Conservation (phyloP, 1,284 basidiomycete species). For the Erythrobasidium hasegawianum region DNA sequence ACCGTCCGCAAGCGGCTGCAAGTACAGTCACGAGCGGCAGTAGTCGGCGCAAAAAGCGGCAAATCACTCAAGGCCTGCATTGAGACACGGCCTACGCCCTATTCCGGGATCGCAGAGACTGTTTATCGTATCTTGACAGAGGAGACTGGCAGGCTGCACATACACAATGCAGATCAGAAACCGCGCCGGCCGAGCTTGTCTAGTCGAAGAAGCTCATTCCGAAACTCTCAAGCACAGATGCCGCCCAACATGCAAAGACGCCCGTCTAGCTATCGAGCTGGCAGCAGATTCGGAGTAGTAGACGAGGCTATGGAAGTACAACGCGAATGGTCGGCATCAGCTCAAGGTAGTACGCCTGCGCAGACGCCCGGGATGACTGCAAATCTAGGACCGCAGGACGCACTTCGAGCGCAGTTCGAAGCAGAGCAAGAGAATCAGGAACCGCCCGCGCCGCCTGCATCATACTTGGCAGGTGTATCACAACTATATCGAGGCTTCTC, state of each 20-base stretch:
- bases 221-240: constrained; percentile 29
- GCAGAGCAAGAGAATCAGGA: constrained; percentile 26
- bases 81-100: constrained; percentile 76
- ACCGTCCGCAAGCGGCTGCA: constrained; percentile 86
- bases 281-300: constrained; percentile 31
- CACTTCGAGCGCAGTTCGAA: constrained; percentile 50
- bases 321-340: not conserved
- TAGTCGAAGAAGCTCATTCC: constrained; percentile 32
- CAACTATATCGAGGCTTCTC: constrained; percentile 91
- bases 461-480: constrained; percentile 55
- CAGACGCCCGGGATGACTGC: constrained; percentile 30
- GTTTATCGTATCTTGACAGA: constrained; percentile 91
- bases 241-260: constrained; percentile 32
- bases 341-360: constrained; percentile 9
- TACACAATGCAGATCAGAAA: constrained; percentile 36
- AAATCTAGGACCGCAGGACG: constrained; percentile 52
- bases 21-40: constrained; percentile 59
- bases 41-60: constrained; percentile 15
- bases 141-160: constrained; percentile 57
- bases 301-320: not conserved
- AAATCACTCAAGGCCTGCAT: constrained; percentile 69
- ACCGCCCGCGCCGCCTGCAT: constrained; percentile 9
- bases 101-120: constrained; percentile 88
- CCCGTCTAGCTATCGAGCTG: constrained; percentile 27
- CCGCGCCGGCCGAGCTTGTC: constrained; percentile 24